Conservation (phyloP, 257 asterid genomes). For the Nicotiana knightiana region DNA sequence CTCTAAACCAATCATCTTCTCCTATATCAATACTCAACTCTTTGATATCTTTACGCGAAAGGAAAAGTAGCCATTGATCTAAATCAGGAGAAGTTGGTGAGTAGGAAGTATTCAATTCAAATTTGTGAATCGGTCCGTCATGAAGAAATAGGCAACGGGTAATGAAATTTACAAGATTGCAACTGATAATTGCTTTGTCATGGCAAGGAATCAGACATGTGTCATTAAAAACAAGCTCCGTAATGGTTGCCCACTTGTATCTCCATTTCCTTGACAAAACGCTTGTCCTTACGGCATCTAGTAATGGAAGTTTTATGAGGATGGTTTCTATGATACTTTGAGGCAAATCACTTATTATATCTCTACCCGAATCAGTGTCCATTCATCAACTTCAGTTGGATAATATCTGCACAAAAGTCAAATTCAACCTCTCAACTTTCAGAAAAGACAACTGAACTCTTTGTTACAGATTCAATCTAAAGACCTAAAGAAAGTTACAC, state of each 20-base stretch:
- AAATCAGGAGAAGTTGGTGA: constrained; percentile 49
- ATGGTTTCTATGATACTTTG: constrained; percentile 70
- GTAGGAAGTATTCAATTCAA: constrained; percentile 43
- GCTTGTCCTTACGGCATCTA: constrained; percentile 77
- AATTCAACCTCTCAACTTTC: constrained; percentile 8
- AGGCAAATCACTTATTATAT: constrained; percentile 78
- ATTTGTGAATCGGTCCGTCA: constrained; percentile 82
- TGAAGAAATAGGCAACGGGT: constrained; percentile 64
- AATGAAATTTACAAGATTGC: constrained; percentile 47
- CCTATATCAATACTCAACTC: constrained; percentile 71
- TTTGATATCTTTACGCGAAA: constrained; percentile 65
- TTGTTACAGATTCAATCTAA: neutral
- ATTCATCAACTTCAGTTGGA: constrained; percentile 26
- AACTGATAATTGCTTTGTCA: constrained; percentile 35
- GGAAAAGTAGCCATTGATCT: constrained; percentile 85
- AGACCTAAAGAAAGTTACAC: neutral
- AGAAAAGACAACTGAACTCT: neutral
- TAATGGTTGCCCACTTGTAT: constrained; percentile 71
- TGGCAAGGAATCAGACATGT: constrained; percentile 27
- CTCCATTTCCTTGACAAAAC: constrained; percentile 68
- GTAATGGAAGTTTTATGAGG: constrained; percentile 62
- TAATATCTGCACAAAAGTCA: constrained; percentile 6
- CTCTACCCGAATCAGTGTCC: constrained; percentile 39
- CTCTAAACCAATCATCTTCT: constrained; percentile 75
- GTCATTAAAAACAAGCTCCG: constrained; percentile 67